These are phyloP conservation scores for Leccinum olivaceopallidum DNA, from an alignment of 768 basidiomycete species.

Conservation along the genomic window DNA sequence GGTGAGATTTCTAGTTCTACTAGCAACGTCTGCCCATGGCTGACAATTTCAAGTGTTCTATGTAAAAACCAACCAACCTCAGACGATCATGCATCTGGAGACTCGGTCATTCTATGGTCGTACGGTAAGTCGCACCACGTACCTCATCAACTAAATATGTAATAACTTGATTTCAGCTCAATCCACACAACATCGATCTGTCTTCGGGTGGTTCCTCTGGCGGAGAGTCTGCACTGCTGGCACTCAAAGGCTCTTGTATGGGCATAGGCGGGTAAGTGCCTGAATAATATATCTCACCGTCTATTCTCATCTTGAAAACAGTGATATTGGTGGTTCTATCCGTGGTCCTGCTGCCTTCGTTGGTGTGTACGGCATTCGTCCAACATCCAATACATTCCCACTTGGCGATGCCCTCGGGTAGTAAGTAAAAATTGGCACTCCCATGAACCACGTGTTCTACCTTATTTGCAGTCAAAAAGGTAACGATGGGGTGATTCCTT, in stretches of 20 bases:
- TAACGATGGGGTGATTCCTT: conserved; percentile 12
- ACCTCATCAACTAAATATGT: neutral
- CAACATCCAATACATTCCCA: conserved; percentile 36
- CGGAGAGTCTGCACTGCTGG: conserved; percentile 50
- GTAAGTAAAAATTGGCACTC: conserved; percentile 15
- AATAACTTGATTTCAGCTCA: conserved; percentile 30
- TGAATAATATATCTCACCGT: conserved; percentile 8
- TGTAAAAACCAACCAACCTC: conserved; percentile 45
- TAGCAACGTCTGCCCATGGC: neutral
- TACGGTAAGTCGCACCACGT: conserved; percentile 17
- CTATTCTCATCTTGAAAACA: conserved; percentile 6
- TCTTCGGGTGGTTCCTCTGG: conserved; percentile 55
- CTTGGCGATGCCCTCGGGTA: conserved; percentile 8
- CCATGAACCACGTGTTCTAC: conserved; percentile 9
- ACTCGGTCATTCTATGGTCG: conserved; percentile 36
- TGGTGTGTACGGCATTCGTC: conserved; percentile 44
- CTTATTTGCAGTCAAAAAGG: conserved; percentile 24
- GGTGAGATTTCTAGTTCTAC: conserved; percentile 23
- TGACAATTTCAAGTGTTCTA: conserved; percentile 37
- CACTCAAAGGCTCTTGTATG: conserved; percentile 45
- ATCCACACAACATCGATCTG: conserved; percentile 45
- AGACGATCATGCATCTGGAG: conserved; percentile 43
- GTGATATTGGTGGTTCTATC: conserved; percentile 39
- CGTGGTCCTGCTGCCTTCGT: conserved; percentile 39
- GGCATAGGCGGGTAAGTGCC: conserved; percentile 41